Evolutionary conservation across 2,329 filamentous ascomycete genomes (phyloP).

Genomic region (Berkeleyomyces basicola): DNA sequence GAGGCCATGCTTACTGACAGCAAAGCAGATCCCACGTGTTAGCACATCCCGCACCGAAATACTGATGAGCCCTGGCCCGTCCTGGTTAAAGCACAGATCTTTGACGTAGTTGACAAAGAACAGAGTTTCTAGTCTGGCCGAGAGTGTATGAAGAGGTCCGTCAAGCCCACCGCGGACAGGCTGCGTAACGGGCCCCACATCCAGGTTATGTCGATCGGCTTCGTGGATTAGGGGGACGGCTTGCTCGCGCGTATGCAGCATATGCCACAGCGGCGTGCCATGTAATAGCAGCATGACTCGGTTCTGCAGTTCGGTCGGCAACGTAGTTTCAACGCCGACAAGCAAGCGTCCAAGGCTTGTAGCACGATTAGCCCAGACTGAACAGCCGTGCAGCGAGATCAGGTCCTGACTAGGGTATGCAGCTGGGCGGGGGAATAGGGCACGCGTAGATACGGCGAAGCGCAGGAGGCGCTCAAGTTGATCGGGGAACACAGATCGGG

Average conservation of each 20-base stretch:
- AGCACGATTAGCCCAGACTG: background rate
- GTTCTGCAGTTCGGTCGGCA: conserved; percentile 11
- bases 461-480: conserved; percentile 7
- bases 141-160: background rate
- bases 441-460: conserved; percentile 12
- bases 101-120: conserved; percentile 13
- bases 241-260: conserved; percentile 8
- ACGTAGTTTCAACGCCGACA: background rate
- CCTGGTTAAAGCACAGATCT: conserved; percentile 2
- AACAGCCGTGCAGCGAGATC: conserved; percentile 1
- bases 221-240: conserved; percentile 8
- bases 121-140: conserved; percentile 6
- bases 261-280: conserved; percentile 9
- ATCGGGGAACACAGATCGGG: conserved; percentile 1
- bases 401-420: conserved; percentile 11
- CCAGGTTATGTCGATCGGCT: conserved; percentile 10
- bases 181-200: conserved; percentile 1
- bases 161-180: conserved; percentile 5
- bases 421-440: conserved; percentile 7
- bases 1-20: conserved; percentile 12
- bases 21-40: conserved; percentile 9
- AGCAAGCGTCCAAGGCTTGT: conserved; percentile 6
- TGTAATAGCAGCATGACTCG: background rate
- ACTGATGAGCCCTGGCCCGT: background rate
- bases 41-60: background rate